A percentile compares a stretch with the other conserved stretches of the same genome.
phyloP scores from a whole-genome alignment of 2,329 filamentous ascomycete genomes.

The Alternaria hordeiaustralica region DNA sequence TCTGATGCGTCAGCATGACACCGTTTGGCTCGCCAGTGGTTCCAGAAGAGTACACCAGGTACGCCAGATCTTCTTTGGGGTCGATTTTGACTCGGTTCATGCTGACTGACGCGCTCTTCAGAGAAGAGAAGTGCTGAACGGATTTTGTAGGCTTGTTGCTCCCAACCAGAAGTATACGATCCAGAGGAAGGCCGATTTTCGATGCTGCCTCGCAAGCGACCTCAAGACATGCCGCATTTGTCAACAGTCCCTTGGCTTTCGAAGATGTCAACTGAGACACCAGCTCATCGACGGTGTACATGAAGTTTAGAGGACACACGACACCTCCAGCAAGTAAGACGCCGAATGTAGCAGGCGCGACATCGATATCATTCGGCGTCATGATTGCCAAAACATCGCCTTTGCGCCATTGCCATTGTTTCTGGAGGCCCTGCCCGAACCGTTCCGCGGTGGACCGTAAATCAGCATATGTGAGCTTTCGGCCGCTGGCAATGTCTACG shows the following conservation, averaged over 20 bases:
- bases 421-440: neutral
- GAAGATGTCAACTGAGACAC: constrained; percentile 11
- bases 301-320: constrained; percentile 24
- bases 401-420: neutral
- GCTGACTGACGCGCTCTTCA: neutral
- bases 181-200: neutral
- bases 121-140: neutral
- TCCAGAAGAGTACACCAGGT: constrained; percentile 30
- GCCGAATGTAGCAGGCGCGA: constrained; percentile 16
- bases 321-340: constrained; percentile 26
- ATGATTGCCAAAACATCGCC: neutral
- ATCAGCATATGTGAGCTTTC: neutral
- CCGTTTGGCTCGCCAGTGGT: constrained; percentile 54
- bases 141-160: too few relatives aligned
- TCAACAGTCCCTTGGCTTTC: constrained; percentile 14
- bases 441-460: neutral
- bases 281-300: constrained; percentile 25
- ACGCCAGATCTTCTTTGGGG: constrained; percentile 13
- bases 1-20: constrained; percentile 50
- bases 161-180: neutral
- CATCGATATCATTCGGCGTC: neutral
- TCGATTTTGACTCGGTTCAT: constrained; percentile 1
- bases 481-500: neutral
- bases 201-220: neutral
- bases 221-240: constrained; percentile 1